These are phyloP conservation scores for Rubia tinctorum DNA, from an alignment of 305 asterid genomes.

Conservation along the genomic window DNA sequence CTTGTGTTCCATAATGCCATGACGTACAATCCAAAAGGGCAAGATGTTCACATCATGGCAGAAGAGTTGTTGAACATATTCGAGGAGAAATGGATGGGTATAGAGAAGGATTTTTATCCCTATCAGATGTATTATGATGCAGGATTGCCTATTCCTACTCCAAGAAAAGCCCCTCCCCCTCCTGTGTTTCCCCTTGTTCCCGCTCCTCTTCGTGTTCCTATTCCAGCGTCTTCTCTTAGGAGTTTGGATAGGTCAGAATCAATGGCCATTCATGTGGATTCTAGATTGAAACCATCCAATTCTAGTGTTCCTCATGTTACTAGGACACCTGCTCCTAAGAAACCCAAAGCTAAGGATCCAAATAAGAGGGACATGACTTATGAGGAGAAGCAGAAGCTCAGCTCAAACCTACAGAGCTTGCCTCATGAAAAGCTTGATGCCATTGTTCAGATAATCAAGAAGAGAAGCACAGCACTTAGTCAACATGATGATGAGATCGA, in stretches of 20 bases:
- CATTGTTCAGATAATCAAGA: slow-evolving; percentile 48
- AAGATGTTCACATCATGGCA: slow-evolving; percentile 50
- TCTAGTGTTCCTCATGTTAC: slow-evolving; percentile 19
- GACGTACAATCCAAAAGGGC: slow-evolving; percentile 51
- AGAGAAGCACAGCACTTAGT: slow-evolving; percentile 30
- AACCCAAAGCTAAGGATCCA: slow-evolving; percentile 49
- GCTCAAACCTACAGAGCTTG: slow-evolving; percentile 40
- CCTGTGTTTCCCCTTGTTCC: slow-evolving; percentile 20
- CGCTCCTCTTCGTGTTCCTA: slow-evolving; percentile 18
- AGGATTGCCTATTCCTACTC: slow-evolving; percentile 35
- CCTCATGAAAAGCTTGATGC: slow-evolving; percentile 47
- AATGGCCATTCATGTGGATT: slow-evolving; percentile 24
- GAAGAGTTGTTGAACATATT: slow-evolving; percentile 40
- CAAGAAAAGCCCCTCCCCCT: slow-evolving; percentile 29
- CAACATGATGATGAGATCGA: slow-evolving; percentile 48
- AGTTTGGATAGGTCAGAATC: slow-evolving; percentile 33
- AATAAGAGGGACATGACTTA: slow-evolving; percentile 44
- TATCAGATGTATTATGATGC: slow-evolving; percentile 39
- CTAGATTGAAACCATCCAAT: slow-evolving; percentile 20
- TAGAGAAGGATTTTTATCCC: slow-evolving; percentile 40
- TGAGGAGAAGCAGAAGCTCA: slow-evolving; percentile 49
- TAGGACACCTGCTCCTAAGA: slow-evolving; percentile 41
- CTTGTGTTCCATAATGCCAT: slow-evolving; percentile 49
- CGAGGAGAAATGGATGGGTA: slow-evolving; percentile 41
- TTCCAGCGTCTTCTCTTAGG: slow-evolving; percentile 25